Conservation (phyloP, 1,284 basidiomycete genomes). For the Laetiporus sulphureus region DNA sequence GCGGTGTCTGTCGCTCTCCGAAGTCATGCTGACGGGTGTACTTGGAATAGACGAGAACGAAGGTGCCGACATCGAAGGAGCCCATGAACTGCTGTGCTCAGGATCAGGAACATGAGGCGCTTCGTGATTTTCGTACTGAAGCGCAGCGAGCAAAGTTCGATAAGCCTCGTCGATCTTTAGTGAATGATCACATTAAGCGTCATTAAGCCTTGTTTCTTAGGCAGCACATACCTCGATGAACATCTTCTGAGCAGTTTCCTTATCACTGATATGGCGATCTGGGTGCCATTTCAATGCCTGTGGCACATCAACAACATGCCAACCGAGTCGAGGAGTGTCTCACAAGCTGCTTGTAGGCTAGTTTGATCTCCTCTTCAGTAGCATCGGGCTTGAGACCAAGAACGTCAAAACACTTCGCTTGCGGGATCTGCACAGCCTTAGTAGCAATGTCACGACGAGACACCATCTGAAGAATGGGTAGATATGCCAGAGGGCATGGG, state of each 20-base stretch:
- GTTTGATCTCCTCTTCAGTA: slow-evolving; percentile 73
- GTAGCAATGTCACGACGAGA: too few species aligned
- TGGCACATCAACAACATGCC: slow-evolving; percentile 3
- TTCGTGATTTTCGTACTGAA: slow-evolving; percentile 11
- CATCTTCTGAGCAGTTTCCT: slow-evolving; percentile 59
- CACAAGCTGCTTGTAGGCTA: slow-evolving; percentile 78
- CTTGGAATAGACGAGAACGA: background rate
- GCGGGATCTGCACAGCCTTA: too few species aligned
- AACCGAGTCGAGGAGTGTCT: slow-evolving; percentile 8
- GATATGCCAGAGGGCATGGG: too few species aligned
- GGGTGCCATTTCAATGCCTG: slow-evolving; percentile 90
- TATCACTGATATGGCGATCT: slow-evolving; percentile 62
- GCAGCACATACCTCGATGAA: slow-evolving; percentile 58
- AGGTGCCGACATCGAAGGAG: slow-evolving; percentile 5
- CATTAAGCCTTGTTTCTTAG: background rate
- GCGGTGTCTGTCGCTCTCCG: background rate
- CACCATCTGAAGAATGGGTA: too few species aligned
- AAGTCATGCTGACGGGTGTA: too few species aligned
- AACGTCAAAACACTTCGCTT: too few species aligned
- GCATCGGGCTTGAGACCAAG: too few species aligned
- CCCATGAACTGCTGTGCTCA: slow-evolving; percentile 4
- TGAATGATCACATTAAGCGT: background rate
- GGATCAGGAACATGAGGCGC: slow-evolving; percentile 1
- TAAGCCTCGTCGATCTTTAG: slow-evolving; percentile 8
- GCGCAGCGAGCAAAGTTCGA: slow-evolving; percentile 8